Evolutionary conservation across 2,329 filamentous ascomycete genomes (phyloP), one percentile per base, ranked within the genome.

Genomic region (Metarhizium sp.): DNA sequence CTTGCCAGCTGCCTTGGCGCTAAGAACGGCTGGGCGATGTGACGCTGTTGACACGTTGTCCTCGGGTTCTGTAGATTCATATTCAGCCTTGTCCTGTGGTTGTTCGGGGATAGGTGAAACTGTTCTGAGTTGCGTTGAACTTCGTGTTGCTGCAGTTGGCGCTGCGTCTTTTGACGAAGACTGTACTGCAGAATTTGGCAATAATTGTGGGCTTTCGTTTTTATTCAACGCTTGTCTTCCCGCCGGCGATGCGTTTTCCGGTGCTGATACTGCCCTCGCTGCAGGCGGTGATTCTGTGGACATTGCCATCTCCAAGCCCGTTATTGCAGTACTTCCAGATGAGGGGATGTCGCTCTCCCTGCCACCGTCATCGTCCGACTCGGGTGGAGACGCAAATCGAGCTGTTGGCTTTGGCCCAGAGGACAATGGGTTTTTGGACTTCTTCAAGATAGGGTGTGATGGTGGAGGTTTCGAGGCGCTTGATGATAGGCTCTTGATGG

Each of bases 371-470:
- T 74, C 73, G 51, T 73, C 73, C 36, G 78, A 78, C 34, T 72
- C 73, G 36, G 75, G 75, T 2, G 81, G 80, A 16, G 79, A 79
- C 7, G 78, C 75, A 60, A 85, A 84, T n/a, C 80, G 78, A 54
- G 81, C 80, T 8, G 80, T 84, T n/a, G 79, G 80, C 20, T 78
- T 74, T 13, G 79, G 76, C 5, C 79, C 78, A 16, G 74, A 75
- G 20, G 71, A 68, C 34, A 79, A 80, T 55, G 79, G 78, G 14
- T 76, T 77, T 61, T 78, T 74, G 48, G 75, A 69, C 66, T 84
- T 85, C 64, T 84, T 84, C 57, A 85, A 63, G 53, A 85, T 85
- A 0, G 82, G 80, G 60, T 81, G 79, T 3, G 74, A 64, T 40
- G 75, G 77, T 4, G 76, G 73, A 7, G 75, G 73, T 55, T 75